Conservation (phyloP, 1,139 yeast genomes). For the Ogataea hybrid region DNA sequence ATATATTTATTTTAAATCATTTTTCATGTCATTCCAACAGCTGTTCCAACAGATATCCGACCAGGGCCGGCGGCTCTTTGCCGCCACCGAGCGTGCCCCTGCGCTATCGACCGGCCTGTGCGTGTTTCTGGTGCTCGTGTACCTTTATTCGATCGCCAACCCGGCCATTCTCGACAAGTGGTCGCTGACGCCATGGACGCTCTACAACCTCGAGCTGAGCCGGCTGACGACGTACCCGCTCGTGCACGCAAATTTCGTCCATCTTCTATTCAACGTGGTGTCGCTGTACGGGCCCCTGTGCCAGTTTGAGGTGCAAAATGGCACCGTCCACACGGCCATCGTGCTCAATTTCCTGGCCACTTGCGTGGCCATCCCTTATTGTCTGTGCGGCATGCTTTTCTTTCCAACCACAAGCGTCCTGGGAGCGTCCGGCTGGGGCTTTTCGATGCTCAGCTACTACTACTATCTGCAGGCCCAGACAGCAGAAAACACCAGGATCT, state of each 20-base stretch:
- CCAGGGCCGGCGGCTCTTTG: conserved; percentile 1
- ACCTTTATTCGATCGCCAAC: conserved; percentile 35
- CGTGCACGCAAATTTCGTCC: conserved; percentile 61
- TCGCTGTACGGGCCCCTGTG: conserved; percentile 62
- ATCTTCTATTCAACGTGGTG: conserved; percentile 61
- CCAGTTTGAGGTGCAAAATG: conserved; percentile 70
- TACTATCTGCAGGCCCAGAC: conserved; percentile 57
- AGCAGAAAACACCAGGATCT: conserved; percentile 43
- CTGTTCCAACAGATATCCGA: neutral
- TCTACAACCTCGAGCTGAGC: conserved; percentile 55
- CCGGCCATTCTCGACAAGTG: conserved; percentile 33
- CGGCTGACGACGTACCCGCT: conserved; percentile 74
- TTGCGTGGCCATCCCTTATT: conserved; percentile 65
- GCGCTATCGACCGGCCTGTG: conserved; percentile 67
- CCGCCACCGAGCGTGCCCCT: conserved; percentile 12
- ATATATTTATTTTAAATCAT: neutral
- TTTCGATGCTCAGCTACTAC: conserved; percentile 64
- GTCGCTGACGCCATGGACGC: conserved; percentile 54
- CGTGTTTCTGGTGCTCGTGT: conserved; percentile 48
- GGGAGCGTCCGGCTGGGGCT: conserved; percentile 76
- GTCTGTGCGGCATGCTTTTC: conserved; percentile 52
- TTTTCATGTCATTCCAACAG: conserved; percentile 5
- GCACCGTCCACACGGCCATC: conserved; percentile 86
- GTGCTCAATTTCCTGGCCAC: conserved; percentile 74
- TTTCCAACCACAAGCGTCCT: conserved; percentile 55